Base-by-base conservation (phyloP, 2,329 filamentous ascomycete genomes). In the Xylaria sp. region DNA sequence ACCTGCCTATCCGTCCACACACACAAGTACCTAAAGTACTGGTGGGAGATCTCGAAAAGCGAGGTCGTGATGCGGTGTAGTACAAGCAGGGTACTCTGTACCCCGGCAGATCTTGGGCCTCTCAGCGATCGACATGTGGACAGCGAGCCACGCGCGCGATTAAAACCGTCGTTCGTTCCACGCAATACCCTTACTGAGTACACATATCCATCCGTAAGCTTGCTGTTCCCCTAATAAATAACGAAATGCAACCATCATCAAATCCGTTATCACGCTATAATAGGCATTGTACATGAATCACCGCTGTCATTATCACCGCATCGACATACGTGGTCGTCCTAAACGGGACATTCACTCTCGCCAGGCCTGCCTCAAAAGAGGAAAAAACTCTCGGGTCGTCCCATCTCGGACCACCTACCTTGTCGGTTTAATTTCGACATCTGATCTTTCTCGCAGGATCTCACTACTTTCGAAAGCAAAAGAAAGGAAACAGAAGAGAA, bases 101-200 rank as follows among this genome's bases (percentile, higher is more conserved):
- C 49, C 64, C 67, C 66, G 66, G 69, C 66, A 71, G 67, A 70
- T 72, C 70, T 65, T 69, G 69, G 67, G 64, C 72, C 72, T 74
- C 68, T 74, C 70, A 74, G 64, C 67, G 68, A 70, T 71, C 69
- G 71, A 72, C 72, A 74, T 70, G 72, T 73, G 71, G 69, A 72
- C 71, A 57, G 54, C 54, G 52, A 63, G 61, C 67, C 61, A 69
- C 63, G 65, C 65, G 67, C 64, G 60, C 61, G 61, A 55, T 60
- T 59, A 61, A 59, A 17, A n/a, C n/a, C 46, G 43, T 54, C 38
- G 14, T 61, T n/a, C 37, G n/a, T n/a, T n/a, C n/a, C n/a, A n/a
- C n/a, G n/a, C n/a, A n/a, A n/a, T n/a, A n/a, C n/a, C n/a, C n/a
- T n/a, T n/a, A n/a, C n/a, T n/a, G n/a, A n/a, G n/a, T n/a, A n/a